Evolutionary conservation across 306 rosid species (phyloP), one percentile per base, ranked within the genome.

Genomic region (Boehmeria nivea): DNA sequence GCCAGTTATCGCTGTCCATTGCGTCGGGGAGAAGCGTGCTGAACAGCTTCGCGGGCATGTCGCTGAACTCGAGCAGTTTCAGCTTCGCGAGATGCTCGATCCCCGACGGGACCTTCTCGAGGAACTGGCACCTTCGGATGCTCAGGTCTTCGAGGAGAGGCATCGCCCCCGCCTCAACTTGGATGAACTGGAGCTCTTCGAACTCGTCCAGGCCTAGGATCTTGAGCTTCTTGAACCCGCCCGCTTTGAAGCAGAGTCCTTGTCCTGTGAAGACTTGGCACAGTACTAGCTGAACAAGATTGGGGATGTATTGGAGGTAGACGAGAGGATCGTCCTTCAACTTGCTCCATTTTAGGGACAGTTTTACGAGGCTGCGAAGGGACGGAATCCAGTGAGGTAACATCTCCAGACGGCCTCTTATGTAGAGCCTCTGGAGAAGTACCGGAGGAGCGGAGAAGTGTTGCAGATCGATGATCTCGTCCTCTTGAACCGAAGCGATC

Each of bases 331-430:
- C 84, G 3, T 70, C 77, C 51, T 48, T 63, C 11, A 78, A 40
- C 47, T 61, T 37, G 61, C 75, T 54, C 68, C 77, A 71, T 28
- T 70, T 64, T 8, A 78, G 38, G 24, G 64, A 64, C 20, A 78
- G 22, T 21, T 67, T 61, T 25, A 52, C 72, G 38, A 74, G 64
- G 53, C 63, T 40, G 3, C 54, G 69, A 16, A 74, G 78, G 38
- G 72, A 63, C 42, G 77, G 57, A 27, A 74, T 60, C 81, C 78
- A 78, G 15, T 61, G 59, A 12, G 78, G 84, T 21, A 78, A 22
- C 57, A 44, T 58, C 1, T 74, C 81, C 43, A 78, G 12, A 6
- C 63, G 59, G 26, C 81, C 84, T 70, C 43, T 60, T 42, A 74
- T 45, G 40, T 53, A 71, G 34, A 71, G 61, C 55, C 81, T 50